A percentile compares a stretch with the other conserved stretches of the same genome.
Conservation (phyloP, 257 asterid species). For the Schizonepeta tenuifolia region DNA sequence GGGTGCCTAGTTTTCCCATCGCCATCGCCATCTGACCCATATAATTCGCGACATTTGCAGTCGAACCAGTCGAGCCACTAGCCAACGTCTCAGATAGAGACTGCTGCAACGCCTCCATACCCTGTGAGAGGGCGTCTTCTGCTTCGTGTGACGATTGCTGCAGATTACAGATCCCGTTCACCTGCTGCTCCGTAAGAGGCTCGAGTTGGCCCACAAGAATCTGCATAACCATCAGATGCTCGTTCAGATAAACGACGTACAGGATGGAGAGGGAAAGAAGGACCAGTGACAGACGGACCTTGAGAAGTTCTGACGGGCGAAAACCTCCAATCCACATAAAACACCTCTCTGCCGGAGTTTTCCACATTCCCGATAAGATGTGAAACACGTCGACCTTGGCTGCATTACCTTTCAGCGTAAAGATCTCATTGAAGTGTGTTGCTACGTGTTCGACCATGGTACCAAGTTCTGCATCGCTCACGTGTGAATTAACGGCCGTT, state of each 20-base stretch:
- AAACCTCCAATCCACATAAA: constrained; percentile 49
- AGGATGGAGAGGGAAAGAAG: not conserved
- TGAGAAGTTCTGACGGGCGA: constrained; percentile 51
- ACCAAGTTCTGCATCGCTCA: constrained; percentile 77
- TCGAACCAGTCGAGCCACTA: constrained; percentile 35
- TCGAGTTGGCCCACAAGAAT: constrained; percentile 76
- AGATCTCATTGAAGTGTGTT: constrained; percentile 64
- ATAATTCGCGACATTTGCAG: constrained; percentile 49
- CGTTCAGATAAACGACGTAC: not conserved
- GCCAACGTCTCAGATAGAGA: constrained; percentile 53
- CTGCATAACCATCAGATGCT: constrained; percentile 48
- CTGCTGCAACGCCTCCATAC: constrained; percentile 83
- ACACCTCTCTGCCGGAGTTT: constrained; percentile 75
- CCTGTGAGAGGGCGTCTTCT: constrained; percentile 56
- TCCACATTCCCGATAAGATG: constrained; percentile 93
- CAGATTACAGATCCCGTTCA: constrained; percentile 51
- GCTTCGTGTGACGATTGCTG: constrained; percentile 52
- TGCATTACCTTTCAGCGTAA: constrained; percentile 71
- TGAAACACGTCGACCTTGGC: constrained; percentile 83
- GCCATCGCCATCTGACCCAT: constrained; percentile 97
- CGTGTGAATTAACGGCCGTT: constrained; percentile 75
- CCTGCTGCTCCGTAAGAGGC: constrained; percentile 90
- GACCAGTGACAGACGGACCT: constrained; percentile 40
- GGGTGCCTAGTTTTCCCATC: constrained; percentile 70
- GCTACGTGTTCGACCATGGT: constrained; percentile 59